Conservation (phyloP, 2,329 filamentous ascomycete genomes). For the Xylariaceae sp. region DNA sequence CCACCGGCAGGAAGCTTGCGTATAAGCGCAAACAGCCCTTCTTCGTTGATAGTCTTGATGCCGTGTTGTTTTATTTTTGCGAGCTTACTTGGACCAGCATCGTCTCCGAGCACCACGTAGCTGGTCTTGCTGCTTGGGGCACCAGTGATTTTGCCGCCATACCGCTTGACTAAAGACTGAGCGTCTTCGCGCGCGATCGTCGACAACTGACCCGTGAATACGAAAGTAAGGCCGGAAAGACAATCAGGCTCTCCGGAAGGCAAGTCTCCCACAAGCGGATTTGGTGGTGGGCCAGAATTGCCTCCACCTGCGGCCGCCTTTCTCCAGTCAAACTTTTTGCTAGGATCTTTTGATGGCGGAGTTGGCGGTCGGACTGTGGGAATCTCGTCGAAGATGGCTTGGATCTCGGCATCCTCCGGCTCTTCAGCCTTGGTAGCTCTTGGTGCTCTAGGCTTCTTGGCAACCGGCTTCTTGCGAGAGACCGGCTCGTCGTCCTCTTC, state of each 20-base stretch:
- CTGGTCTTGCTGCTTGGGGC: conserved; percentile 89
- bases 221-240: conserved; percentile 81
- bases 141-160: conserved; percentile 84
- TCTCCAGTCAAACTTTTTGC: conserved; percentile 75
- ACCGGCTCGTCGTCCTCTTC: conserved; percentile 52
- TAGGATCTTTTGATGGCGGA: conserved; percentile 66
- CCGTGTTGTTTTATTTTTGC: conserved; percentile 73
- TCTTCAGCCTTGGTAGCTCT: conserved; percentile 60
- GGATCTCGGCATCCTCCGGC: conserved; percentile 64
- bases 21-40: conserved; percentile 85
- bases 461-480: conserved; percentile 48
- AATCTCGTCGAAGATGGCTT: conserved; percentile 84
- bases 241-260: conserved; percentile 85
- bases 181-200: conserved; percentile 79
- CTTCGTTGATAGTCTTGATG: conserved; percentile 90
- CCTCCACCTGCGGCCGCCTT: conserved; percentile 53
- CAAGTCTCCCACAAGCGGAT: conserved; percentile 61
- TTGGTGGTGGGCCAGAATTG: conserved; percentile 59
- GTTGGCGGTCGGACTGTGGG: conserved; percentile 77
- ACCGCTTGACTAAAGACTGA: conserved; percentile 80
- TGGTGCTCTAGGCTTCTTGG: conserved; percentile 54
- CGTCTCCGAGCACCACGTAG: conserved; percentile 84
- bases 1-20: conserved; percentile 75
- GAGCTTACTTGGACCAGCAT: conserved; percentile 91
- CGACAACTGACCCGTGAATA: conserved; percentile 86